Evolutionary conservation across 164 flowering plant species (phyloP).

Genomic region (Vitis riparia): DNA sequence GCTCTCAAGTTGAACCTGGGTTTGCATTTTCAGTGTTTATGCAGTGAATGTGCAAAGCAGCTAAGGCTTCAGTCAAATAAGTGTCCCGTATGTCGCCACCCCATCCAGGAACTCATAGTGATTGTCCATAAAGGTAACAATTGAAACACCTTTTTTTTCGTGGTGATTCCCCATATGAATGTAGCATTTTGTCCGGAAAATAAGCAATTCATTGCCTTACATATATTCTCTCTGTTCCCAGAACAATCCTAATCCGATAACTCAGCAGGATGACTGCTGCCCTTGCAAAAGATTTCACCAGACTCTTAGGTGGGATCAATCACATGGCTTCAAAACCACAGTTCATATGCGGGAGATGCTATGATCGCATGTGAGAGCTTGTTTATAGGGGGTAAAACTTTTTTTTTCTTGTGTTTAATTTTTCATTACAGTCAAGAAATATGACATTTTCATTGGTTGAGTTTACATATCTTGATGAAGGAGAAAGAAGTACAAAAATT

Average conservation of each 20-base stretch:
- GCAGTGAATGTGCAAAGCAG: slow-evolving; percentile 40
- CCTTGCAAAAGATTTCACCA: too few species aligned
- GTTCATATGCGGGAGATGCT: too few species aligned
- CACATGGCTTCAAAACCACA: too few species aligned
- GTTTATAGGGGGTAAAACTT: too few species aligned
- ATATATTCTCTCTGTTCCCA: too few species aligned
- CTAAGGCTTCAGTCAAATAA: slow-evolving; percentile 45
- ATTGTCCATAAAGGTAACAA: slow-evolving; percentile 14
- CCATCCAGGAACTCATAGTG: slow-evolving; percentile 47
- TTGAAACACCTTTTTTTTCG: not conserved
- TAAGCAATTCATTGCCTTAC: too few species aligned
- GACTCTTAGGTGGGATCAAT: too few species aligned
- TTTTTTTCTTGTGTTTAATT: not conserved
- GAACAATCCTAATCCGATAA: too few species aligned
- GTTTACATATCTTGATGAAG: not conserved
- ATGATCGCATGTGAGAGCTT: too few species aligned
- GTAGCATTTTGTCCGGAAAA: not conserved
- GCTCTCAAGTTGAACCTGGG: too few species aligned
- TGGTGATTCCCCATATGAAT: not conserved
- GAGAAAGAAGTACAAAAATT: not conserved
- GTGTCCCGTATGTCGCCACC: slow-evolving; percentile 55
- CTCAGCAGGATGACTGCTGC: too few species aligned
- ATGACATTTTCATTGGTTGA: not conserved
- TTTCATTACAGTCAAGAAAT: not conserved
- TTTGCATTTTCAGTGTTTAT: too few species aligned